A percentile compares a stretch with the other conserved stretches of the same genome.
These are phyloP conservation scores for Inonotus hispidus DNA, from an alignment of 1,284 basidiomycete species.

Conservation along the genomic window DNA sequence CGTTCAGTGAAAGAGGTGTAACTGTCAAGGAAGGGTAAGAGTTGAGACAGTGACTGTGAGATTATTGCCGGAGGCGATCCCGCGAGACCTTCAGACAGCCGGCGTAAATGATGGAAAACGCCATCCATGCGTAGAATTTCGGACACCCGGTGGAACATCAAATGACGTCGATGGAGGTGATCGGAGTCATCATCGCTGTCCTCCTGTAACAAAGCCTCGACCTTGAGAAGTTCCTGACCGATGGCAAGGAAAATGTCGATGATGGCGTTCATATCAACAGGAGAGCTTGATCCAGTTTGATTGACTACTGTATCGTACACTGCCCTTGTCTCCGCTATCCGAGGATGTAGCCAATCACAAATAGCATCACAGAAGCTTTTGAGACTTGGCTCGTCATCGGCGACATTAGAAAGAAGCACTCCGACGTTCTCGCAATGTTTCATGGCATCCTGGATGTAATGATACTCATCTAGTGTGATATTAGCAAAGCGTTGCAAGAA, in stretches of 20 bases:
- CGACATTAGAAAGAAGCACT: not conserved
- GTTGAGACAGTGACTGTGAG: slow-evolving; percentile 30
- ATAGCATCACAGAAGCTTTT: slow-evolving; percentile 3
- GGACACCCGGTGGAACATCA: not conserved
- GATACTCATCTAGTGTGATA: not conserved
- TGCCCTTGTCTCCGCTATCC: not conserved
- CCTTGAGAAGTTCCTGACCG: slow-evolving; percentile 9
- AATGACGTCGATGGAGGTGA: slow-evolving; percentile 1
- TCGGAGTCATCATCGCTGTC: not conserved
- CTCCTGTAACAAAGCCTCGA: not conserved
- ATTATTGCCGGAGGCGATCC: not conserved
- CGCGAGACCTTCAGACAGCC: not conserved
- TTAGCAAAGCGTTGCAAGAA: not conserved
- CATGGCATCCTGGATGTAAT: not conserved
- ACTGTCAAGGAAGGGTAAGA: slow-evolving; percentile 62
- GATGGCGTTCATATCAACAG: not conserved
- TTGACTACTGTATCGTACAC: not conserved
- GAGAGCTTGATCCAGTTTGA: not conserved
- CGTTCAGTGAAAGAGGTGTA: slow-evolving; percentile 51
- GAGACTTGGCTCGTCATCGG: slow-evolving; percentile 1
- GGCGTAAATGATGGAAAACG: slow-evolving; percentile 31
- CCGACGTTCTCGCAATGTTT: not conserved
- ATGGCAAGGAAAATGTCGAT: slow-evolving; percentile 4
- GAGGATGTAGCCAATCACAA: not conserved
- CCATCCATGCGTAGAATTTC: slow-evolving; percentile 26